These are phyloP conservation scores for Orychophragmus violaceus DNA, from an alignment of 345 rosid species.

Conservation along the genomic window DNA sequence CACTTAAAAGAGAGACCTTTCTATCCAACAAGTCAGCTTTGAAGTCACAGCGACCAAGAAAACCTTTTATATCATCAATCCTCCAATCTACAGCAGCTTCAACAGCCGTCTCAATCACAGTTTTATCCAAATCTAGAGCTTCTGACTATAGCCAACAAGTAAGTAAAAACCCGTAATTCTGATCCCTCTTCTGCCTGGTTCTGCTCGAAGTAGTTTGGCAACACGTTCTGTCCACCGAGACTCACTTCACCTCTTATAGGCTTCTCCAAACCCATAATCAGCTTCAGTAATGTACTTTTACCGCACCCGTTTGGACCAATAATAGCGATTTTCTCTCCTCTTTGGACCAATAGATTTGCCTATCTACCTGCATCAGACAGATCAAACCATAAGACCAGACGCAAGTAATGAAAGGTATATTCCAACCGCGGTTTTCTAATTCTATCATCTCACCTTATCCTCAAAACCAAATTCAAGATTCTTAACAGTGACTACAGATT, in stretches of 20 bases:
- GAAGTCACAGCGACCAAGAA: conserved; percentile 96
- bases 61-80: conserved; percentile 88
- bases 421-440: background rate
- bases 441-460: conserved; percentile 51
- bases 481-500: conserved; percentile 51
- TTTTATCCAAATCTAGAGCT: conserved; percentile 84
- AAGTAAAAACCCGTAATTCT: background rate
- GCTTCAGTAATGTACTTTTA: conserved; percentile 75
- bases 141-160: conserved; percentile 50
- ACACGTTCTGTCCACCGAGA: conserved; percentile 84
- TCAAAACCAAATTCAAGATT: conserved; percentile 67
- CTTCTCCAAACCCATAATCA: conserved; percentile 72
- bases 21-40: conserved; percentile 91
- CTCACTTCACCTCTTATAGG: conserved; percentile 60
- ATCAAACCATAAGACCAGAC: conserved; percentile 1
- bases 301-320: conserved; percentile 98
- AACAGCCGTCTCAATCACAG: conserved; percentile 75
- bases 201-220: conserved; percentile 97
- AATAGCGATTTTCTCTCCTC: conserved; percentile 77
- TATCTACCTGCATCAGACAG: conserved; percentile 35
- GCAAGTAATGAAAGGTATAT: background rate
- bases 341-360: conserved; percentile 60
- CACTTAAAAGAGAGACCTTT: conserved; percentile 84
- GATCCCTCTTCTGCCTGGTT: conserved; percentile 53
- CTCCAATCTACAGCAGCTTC: conserved; percentile 96